Conservation (phyloP, 2,329 filamentous ascomycete genomes). For the Coniella lustricola region DNA sequence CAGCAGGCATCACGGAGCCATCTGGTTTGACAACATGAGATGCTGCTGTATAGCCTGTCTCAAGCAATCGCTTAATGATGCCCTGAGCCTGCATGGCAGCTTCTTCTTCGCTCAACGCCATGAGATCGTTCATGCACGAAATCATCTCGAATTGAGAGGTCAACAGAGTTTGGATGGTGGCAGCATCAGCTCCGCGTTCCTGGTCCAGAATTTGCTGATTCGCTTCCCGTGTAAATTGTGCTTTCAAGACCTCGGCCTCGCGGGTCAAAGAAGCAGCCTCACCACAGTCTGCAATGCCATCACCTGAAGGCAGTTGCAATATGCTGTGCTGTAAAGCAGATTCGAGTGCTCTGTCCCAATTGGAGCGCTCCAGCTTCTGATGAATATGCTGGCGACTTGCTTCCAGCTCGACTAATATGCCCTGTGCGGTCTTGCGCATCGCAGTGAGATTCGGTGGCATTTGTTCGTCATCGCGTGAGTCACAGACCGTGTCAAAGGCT, state of each 20-base stretch:
- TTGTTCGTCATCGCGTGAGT: slow-evolving; percentile 60
- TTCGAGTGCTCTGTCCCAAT: slow-evolving; percentile 84
- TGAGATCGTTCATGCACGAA: slow-evolving; percentile 71
- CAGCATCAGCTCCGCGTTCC: slow-evolving; percentile 72
- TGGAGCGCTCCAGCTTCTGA: slow-evolving; percentile 69
- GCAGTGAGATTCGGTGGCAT: slow-evolving; percentile 63
- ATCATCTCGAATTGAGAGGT: slow-evolving; percentile 90
- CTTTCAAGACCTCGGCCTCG: slow-evolving; percentile 81
- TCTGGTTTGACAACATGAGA: slow-evolving; percentile 89
- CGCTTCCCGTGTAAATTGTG: slow-evolving; percentile 73
- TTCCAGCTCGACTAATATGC: slow-evolving; percentile 83
- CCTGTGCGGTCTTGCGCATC: slow-evolving; percentile 82
- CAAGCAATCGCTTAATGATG: slow-evolving; percentile 70
- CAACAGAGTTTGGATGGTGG: slow-evolving; percentile 73
- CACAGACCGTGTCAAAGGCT: slow-evolving; percentile 79
- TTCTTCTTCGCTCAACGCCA: slow-evolving; percentile 75
- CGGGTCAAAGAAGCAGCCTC: slow-evolving; percentile 67
- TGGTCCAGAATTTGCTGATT: slow-evolving; percentile 73
- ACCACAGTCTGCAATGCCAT: slow-evolving; percentile 52
- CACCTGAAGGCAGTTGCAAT: slow-evolving; percentile 67
- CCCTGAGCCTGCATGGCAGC: slow-evolving; percentile 73
- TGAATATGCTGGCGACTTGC: slow-evolving; percentile 86
- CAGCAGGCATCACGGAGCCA: slow-evolving; percentile 53
- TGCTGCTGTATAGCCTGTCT: slow-evolving; percentile 65
- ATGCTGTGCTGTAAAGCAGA: slow-evolving; percentile 82